Evolutionary conservation across 1,139 yeast species (phyloP).

Genomic region (Candida buenavistaensis): DNA sequence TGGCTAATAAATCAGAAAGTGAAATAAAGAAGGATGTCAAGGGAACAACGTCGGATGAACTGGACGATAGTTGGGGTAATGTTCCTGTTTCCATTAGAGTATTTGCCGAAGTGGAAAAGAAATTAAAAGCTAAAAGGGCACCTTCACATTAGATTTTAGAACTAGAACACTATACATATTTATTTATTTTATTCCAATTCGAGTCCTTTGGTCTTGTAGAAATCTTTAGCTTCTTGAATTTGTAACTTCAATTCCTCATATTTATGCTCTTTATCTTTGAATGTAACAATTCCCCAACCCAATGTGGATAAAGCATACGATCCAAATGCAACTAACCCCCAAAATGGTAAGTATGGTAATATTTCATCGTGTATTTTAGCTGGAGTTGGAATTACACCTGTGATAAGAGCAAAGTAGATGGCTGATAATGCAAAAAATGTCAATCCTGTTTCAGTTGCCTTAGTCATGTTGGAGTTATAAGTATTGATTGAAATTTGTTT

Average conservation of each 20-base stretch:
- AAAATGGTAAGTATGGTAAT: slow-evolving; percentile 67
- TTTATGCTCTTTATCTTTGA: slow-evolving; percentile 73
- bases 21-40: slow-evolving; percentile 11
- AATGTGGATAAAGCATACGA: slow-evolving; percentile 69
- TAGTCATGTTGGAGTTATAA: slow-evolving; percentile 47
- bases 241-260: slow-evolving; percentile 63
- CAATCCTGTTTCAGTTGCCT: slow-evolving; percentile 63
- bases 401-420: slow-evolving; percentile 53
- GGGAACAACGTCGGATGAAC: slow-evolving; percentile 20
- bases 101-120: slow-evolving; percentile 80
- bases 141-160: slow-evolving; percentile 1
- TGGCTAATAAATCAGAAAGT: slow-evolving; percentile 27
- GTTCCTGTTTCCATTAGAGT: slow-evolving; percentile 77
- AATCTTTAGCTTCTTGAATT: slow-evolving; percentile 65
- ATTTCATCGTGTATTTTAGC: slow-evolving; percentile 50
- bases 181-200: slow-evolving; percentile 39
- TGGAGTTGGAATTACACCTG: slow-evolving; percentile 60
- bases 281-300: slow-evolving; percentile 70
- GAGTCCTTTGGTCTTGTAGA: slow-evolving; percentile 58
- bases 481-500: background rate
- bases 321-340: slow-evolving; percentile 72
- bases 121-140: slow-evolving; percentile 47
- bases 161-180: slow-evolving; percentile 12
- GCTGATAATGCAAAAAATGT: slow-evolving; percentile 48
- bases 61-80: slow-evolving; percentile 55